A percentile compares a stretch with the other conserved stretches of the same genome.
Conservation (phyloP, 306 rosid genomes). For the Lathyrus tuberosus region DNA sequence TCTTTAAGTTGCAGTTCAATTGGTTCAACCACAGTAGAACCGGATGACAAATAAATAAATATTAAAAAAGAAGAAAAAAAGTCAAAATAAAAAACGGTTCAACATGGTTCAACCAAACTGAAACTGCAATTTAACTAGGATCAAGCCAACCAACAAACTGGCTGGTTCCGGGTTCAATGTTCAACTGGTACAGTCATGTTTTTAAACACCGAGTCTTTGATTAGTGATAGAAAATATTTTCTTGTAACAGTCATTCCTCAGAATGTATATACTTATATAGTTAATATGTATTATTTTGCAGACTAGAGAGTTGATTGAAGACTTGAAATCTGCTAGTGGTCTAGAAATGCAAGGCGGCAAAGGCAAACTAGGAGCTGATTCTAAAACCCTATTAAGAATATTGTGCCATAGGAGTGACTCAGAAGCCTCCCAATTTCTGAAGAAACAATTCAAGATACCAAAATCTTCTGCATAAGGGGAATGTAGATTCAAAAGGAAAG, state of each 20-base stretch:
- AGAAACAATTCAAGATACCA: constrained; percentile 94
- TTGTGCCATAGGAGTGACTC: constrained; percentile 85
- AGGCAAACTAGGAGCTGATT: constrained; percentile 90
- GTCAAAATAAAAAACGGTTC: background rate
- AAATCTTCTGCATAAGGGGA: constrained; percentile 66
- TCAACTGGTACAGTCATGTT: background rate
- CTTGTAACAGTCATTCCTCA: constrained; percentile 4
- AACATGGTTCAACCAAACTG: too few relatives aligned
- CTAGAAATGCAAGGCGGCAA: constrained; percentile 63
- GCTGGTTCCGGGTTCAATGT: background rate
- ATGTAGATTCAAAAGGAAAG: constrained; percentile 33
- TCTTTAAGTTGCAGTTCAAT: background rate
- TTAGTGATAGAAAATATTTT: constrained; percentile 12
- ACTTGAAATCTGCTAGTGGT: constrained; percentile 77
- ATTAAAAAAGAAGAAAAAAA: background rate
- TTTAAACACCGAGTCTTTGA: background rate
- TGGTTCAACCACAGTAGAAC: background rate
- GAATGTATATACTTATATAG: background rate
- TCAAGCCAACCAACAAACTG: background rate
- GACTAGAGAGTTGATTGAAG: constrained; percentile 92
- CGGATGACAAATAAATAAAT: background rate
- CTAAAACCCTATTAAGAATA: constrained; percentile 80
- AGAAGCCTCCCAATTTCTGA: constrained; percentile 89
- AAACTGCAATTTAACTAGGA: too few relatives aligned
- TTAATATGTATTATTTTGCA: constrained; percentile 43